Conservation (phyloP, 2,329 filamentous ascomycete genomes). For the Stachybotrys chartarum region DNA sequence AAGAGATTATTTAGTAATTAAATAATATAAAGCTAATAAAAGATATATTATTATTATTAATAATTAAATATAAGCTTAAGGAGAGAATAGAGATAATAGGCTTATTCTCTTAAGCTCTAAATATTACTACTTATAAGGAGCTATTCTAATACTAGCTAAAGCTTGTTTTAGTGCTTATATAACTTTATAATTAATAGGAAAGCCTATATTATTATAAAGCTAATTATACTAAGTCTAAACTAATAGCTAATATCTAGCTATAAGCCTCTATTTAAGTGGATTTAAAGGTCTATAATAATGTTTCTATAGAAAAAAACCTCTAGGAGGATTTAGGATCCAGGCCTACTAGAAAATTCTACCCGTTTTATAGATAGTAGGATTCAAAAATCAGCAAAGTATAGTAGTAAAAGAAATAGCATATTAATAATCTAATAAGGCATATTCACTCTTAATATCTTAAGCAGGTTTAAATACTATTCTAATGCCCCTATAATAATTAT, state of each 20-base stretch:
- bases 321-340: not conserved
- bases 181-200: conserved; percentile 10
- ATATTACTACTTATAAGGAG: conserved; percentile 9
- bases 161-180: conserved; percentile 8
- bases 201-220: conserved; percentile 6
- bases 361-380: not conserved
- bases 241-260: not conserved
- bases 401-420: not conserved
- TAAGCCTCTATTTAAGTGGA: not conserved
- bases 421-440: not conserved
- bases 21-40: conserved; percentile 8
- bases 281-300: not conserved
- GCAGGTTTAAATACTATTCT: not conserved
- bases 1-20: conserved; percentile 12
- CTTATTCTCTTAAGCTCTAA: conserved; percentile 11
- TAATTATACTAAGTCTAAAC: not conserved
- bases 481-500: not conserved
- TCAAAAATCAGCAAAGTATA: not conserved
- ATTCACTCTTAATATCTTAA: not conserved
- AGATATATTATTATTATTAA: conserved; percentile 10
- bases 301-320: not conserved
- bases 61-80: conserved; percentile 13
- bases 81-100: conserved; percentile 12
- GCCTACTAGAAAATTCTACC: not conserved
- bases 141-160: conserved; percentile 10